phyloP scores from a whole-genome alignment of 768 basidiomycete genomes.

The Tricholoma furcatifolium region DNA sequence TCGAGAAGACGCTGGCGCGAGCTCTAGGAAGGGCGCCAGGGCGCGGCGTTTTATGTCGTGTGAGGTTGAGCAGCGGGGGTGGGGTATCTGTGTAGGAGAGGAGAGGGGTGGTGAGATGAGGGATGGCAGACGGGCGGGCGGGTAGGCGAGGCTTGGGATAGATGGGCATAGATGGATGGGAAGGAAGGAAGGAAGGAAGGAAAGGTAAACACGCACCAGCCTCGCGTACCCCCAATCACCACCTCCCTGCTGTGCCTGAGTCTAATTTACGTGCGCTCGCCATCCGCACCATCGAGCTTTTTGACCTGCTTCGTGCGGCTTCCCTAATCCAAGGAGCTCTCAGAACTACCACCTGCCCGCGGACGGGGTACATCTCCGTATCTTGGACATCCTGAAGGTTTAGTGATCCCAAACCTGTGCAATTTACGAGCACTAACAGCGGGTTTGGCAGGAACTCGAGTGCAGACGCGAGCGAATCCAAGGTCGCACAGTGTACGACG shows the following conservation, averaged over 20 bases:
- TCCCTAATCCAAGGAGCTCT: constrained; percentile 16
- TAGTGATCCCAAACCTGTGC: no score
- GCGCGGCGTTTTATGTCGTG: constrained; percentile 15
- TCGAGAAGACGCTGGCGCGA: no score
- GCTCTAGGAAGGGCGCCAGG: constrained; percentile 6
- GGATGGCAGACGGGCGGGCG: no score
- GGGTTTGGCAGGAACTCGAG: no score
- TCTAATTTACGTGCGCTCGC: constrained; percentile 15
- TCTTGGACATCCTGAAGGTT: constrained; percentile 10
- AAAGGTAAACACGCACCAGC: no score
- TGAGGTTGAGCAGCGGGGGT: constrained; percentile 11
- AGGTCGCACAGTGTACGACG: no score
- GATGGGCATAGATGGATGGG: no score
- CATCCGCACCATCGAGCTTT: constrained; percentile 10
- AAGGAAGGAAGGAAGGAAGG: not conserved
- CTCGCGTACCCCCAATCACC: constrained; percentile 15
- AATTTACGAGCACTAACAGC: constrained; percentile 13
- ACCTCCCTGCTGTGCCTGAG: no score
- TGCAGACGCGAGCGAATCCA: constrained; percentile 10
- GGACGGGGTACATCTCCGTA: constrained; percentile 10
- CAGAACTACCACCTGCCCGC: constrained; percentile 13
- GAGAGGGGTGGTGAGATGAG: constrained; percentile 4
- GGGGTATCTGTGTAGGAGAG: no score
- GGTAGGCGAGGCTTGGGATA: no score
- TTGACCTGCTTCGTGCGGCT: constrained; percentile 14